Evolutionary conservation across 345 rosid species (phyloP).

Genomic region (Dipteronia dyeriana): DNA sequence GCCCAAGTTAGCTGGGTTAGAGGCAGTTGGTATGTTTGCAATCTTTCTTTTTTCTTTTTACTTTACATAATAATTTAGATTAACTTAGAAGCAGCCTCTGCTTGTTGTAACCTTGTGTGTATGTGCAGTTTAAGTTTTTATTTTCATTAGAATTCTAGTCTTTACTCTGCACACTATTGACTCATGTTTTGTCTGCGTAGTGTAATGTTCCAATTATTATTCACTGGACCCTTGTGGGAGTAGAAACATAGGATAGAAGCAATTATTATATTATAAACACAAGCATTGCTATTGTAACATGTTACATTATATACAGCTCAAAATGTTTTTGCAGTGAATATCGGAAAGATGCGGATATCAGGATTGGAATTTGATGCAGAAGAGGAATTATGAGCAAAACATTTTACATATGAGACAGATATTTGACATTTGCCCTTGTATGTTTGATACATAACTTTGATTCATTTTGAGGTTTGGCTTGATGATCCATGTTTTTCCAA

Average conservation of each 20-base stretch:
- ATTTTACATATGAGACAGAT: neutral
- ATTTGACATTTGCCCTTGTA: too few species aligned
- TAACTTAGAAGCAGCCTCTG: neutral
- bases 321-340: conserved; percentile 58
- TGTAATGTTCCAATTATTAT: neutral
- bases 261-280: neutral
- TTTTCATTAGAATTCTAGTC: neutral
- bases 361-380: conserved; percentile 62
- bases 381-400: conserved; percentile 22
- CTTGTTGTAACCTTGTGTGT: neutral
- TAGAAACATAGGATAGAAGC: neutral
- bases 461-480: too few species aligned
- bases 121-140: neutral
- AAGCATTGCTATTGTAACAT: neutral
- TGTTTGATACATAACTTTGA: too few species aligned
- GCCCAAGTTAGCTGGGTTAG: conserved; percentile 86
- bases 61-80: neutral
- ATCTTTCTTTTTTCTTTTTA: neutral
- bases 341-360: conserved; percentile 74
- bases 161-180: neutral
- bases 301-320: neutral
- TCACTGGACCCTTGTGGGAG: neutral
- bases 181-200: neutral
- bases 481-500: too few species aligned
- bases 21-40: conserved; percentile 67